These are phyloP conservation scores for Yamadazyma sp. DNA, from an alignment of 805 yeast species.

Conservation along the genomic window DNA sequence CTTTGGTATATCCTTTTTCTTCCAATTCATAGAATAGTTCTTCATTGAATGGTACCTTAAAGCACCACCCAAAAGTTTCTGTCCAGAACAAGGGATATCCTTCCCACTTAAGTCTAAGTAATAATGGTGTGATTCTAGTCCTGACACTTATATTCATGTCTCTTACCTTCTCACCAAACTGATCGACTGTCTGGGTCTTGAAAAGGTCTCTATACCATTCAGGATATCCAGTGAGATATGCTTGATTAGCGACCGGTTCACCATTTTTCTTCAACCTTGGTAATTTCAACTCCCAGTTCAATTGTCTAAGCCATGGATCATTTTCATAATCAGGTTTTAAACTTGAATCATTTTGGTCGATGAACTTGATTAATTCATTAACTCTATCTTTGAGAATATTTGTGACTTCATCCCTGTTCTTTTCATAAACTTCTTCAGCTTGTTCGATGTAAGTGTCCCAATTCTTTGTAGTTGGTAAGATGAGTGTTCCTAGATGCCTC, in stretches of 20 bases:
- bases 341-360: slow-evolving; percentile 29
- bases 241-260: slow-evolving; percentile 63
- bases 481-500: slow-evolving; percentile 64
- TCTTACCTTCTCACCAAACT: slow-evolving; percentile 28
- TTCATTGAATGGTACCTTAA: slow-evolving; percentile 51
- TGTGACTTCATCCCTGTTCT: slow-evolving; percentile 55
- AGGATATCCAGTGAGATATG: slow-evolving; percentile 83
- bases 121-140: slow-evolving; percentile 71
- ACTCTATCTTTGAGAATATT: slow-evolving; percentile 58
- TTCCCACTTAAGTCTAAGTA: slow-evolving; percentile 82
- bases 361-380: slow-evolving; percentile 46
- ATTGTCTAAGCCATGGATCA: slow-evolving; percentile 89
- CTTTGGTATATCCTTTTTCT: slow-evolving; percentile 36
- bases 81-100: slow-evolving; percentile 80
- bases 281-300: slow-evolving; percentile 79
- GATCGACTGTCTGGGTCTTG: slow-evolving; percentile 21
- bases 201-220: slow-evolving; percentile 79
- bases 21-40: slow-evolving; percentile 24
- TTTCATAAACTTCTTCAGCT: slow-evolving; percentile 67
- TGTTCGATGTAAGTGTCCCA: slow-evolving; percentile 73
- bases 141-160: slow-evolving; percentile 63
- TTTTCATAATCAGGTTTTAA: slow-evolving; percentile 33
- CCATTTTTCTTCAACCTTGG: slow-evolving; percentile 65
- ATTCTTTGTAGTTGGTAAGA: slow-evolving; percentile 69
- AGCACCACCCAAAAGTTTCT: slow-evolving; percentile 83